phyloP scores from a whole-genome alignment of 83 land plant species.

The Thuja plicata region DNA sequence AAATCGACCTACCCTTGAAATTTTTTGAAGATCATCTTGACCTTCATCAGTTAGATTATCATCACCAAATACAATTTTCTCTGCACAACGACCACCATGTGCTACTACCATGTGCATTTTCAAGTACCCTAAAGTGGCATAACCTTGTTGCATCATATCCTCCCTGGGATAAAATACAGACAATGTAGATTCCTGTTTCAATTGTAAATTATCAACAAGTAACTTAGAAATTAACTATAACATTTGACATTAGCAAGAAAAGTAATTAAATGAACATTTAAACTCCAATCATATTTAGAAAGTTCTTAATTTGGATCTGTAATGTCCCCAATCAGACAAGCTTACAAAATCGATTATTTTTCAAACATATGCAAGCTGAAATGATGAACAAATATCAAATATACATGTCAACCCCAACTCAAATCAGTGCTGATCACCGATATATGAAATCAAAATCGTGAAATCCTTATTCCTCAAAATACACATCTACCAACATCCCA shows the following conservation, averaged over 20 bases:
- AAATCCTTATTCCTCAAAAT: too few relatives aligned
- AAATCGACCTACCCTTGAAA: constrained; percentile 63
- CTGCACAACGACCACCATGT: constrained; percentile 99
- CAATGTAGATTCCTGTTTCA: constrained; percentile 72
- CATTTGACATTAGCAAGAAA: not conserved
- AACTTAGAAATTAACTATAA: not conserved
- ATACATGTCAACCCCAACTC: too few relatives aligned
- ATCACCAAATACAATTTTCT: constrained; percentile 76
- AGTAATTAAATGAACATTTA: not conserved
- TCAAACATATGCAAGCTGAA: too few relatives aligned
- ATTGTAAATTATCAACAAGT: not conserved
- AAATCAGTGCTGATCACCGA: too few relatives aligned
- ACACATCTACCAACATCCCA: too few relatives aligned
- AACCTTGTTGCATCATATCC: constrained; percentile 71
- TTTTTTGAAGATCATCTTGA: constrained; percentile 78
- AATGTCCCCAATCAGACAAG: too few relatives aligned
- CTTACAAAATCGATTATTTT: too few relatives aligned
- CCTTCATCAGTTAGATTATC: constrained; percentile 84
- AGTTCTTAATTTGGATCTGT: not conserved
- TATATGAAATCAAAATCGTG: too few relatives aligned
- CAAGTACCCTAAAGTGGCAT: constrained; percentile 91
- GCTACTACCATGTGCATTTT: constrained; percentile 99
- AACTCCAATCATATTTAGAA: not conserved
- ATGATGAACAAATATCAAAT: too few relatives aligned
- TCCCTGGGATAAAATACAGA: constrained; percentile 90